These are phyloP conservation scores for Phlegmacium glaucopus DNA, from an alignment of 768 basidiomycete genomes.

Conservation along the genomic window DNA sequence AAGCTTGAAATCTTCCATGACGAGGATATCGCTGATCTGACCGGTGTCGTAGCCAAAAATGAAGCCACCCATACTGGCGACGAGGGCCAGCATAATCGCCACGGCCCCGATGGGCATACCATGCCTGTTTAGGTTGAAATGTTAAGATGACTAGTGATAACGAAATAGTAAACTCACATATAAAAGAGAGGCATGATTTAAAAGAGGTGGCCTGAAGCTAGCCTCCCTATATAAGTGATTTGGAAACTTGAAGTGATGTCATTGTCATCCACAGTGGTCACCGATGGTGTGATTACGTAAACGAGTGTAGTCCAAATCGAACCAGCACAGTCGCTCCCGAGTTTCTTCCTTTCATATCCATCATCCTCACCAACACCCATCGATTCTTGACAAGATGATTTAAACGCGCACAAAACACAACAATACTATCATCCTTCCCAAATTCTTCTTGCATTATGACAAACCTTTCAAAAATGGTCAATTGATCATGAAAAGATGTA, in stretches of 20 bases:
- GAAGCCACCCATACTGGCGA: slow-evolving; percentile 72
- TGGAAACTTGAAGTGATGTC: not conserved
- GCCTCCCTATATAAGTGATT: no score
- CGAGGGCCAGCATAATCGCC: slow-evolving; percentile 60
- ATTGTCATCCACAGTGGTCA: not conserved
- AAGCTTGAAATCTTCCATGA: slow-evolving; percentile 65
- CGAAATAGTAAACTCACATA: slow-evolving; percentile 15
- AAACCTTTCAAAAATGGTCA: slow-evolving; percentile 17
- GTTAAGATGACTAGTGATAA: not conserved
- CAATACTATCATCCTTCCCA: slow-evolving; percentile 43
- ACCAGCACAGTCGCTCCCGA: slow-evolving; percentile 36
- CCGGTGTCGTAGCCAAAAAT: slow-evolving; percentile 73
- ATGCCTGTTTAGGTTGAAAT: slow-evolving; percentile 31
- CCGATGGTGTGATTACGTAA: no score
- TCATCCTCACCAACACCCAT: slow-evolving; percentile 47
- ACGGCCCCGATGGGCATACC: slow-evolving; percentile 61
- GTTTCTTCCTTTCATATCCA: slow-evolving; percentile 49
- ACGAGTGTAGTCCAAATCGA: no score
- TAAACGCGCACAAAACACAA: slow-evolving; percentile 51
- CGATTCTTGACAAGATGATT: slow-evolving; percentile 39
- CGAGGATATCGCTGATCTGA: slow-evolving; percentile 72
- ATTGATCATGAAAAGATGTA: not conserved
- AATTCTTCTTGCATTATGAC: slow-evolving; percentile 38
- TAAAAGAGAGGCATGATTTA: slow-evolving; percentile 26
- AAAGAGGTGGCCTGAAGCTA: not conserved